Evolutionary conservation across 257 asterid species (phyloP).

Genomic region (Solanum etuberosum): DNA sequence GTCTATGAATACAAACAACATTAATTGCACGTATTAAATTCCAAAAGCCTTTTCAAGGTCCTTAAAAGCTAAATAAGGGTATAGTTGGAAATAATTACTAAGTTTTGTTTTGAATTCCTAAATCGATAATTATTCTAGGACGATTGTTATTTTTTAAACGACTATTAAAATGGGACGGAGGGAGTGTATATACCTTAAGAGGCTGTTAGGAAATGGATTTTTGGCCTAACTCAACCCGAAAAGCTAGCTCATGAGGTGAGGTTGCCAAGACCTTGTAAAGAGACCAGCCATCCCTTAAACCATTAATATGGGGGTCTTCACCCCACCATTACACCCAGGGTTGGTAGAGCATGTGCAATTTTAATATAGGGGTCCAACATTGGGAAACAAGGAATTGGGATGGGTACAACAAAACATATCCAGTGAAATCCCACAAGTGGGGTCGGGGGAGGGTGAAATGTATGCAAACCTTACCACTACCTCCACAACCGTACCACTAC

Average conservation of each 20-base stretch:
- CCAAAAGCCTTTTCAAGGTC: background rate
- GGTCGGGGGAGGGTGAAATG: background rate
- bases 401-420: background rate
- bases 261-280: background rate
- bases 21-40: background rate
- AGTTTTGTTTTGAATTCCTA: background rate
- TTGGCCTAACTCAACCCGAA: background rate
- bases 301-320: background rate
- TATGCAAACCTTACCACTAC: background rate
- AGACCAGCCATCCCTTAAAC: background rate
- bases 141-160: background rate
- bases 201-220: background rate
- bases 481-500: background rate
- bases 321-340: background rate
- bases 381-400: background rate
- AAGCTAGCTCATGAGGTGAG: background rate
- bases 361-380: background rate
- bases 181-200: background rate
- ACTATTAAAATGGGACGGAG: background rate
- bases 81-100: background rate
- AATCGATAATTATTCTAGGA: background rate
- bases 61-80: background rate
- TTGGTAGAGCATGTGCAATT: background rate
- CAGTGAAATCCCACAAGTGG: background rate
- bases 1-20: background rate